Evolutionary conservation across 2,329 filamentous ascomycete genomes (phyloP).

Genomic region (Arthrobotrys conoides): DNA sequence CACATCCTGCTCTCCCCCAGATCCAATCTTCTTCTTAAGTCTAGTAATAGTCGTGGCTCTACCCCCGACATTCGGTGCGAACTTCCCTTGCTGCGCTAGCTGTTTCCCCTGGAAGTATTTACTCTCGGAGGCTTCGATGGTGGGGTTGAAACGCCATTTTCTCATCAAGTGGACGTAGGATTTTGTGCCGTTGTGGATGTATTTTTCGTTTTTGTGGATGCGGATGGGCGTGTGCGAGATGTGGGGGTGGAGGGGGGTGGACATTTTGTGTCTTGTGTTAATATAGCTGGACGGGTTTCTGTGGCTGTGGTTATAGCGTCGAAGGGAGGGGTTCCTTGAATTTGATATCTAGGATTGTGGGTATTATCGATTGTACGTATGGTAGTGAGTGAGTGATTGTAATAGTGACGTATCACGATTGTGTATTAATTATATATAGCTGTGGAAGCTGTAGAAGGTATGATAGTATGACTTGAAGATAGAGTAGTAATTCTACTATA

Average conservation of each 20-base stretch:
- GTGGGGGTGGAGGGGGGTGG: slow-evolving; percentile 14
- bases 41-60: slow-evolving; percentile 71
- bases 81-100: slow-evolving; percentile 70
- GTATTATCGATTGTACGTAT: too few species aligned
- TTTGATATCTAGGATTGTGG: too few species aligned
- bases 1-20: slow-evolving; percentile 56
- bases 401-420: too few species aligned
- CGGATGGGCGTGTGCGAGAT: slow-evolving; percentile 40
- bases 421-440: too few species aligned
- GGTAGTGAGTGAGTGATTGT: too few species aligned
- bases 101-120: slow-evolving; percentile 73
- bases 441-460: too few species aligned
- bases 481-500: too few species aligned
- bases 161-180: slow-evolving; percentile 75
- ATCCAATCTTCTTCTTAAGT: slow-evolving; percentile 67
- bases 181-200: slow-evolving; percentile 74
- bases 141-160: slow-evolving; percentile 76
- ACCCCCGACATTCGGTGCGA: slow-evolving; percentile 68
- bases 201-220: slow-evolving; percentile 74
- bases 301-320: neutral
- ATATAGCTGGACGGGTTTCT: too few species aligned
- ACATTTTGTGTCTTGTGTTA: too few species aligned
- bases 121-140: slow-evolving; percentile 70
- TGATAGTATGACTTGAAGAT: too few species aligned
- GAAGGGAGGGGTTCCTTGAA: neutral